Conservation (phyloP, 1,284 basidiomycete species). For the Marasmius oreades region DNA sequence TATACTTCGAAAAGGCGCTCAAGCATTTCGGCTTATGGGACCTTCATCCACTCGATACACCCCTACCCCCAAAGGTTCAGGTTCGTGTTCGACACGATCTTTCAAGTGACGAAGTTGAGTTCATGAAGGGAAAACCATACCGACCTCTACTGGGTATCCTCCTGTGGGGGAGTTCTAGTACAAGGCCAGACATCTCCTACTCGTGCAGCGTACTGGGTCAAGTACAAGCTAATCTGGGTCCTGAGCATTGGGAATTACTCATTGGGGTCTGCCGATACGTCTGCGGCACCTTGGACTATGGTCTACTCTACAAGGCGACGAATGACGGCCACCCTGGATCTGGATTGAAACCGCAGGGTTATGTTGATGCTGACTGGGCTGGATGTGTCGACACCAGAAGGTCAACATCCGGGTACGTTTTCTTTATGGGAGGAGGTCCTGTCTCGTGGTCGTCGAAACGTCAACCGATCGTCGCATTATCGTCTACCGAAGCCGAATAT, state of each 20-base stretch:
- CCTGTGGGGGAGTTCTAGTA: conserved; percentile 9
- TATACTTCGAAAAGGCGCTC: conserved; percentile 5
- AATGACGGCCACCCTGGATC: no score
- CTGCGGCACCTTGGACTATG: no score
- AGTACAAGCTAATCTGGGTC: conserved; percentile 1
- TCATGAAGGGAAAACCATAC: conserved; percentile 14
- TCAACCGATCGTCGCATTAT: no score
- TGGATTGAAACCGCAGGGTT: no score
- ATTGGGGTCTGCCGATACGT: neutral
- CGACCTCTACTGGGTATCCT: conserved; percentile 7
- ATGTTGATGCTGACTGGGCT: no score
- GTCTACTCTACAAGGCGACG: no score
- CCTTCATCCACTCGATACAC: neutral
- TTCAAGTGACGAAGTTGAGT: conserved; percentile 1
- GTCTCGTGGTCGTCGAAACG: no score
- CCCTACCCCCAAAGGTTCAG: neutral
- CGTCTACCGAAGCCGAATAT: no score
- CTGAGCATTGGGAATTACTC: neutral
- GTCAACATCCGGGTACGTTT: no score
- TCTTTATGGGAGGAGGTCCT: no score
- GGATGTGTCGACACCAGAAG: no score
- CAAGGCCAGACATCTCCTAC: conserved; percentile 9
- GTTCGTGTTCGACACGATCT: neutral
- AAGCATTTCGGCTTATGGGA: neutral
- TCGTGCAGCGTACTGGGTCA: conserved; percentile 13